Conservation (phyloP, 768 basidiomycete species). For the Serendipita vermifera region DNA sequence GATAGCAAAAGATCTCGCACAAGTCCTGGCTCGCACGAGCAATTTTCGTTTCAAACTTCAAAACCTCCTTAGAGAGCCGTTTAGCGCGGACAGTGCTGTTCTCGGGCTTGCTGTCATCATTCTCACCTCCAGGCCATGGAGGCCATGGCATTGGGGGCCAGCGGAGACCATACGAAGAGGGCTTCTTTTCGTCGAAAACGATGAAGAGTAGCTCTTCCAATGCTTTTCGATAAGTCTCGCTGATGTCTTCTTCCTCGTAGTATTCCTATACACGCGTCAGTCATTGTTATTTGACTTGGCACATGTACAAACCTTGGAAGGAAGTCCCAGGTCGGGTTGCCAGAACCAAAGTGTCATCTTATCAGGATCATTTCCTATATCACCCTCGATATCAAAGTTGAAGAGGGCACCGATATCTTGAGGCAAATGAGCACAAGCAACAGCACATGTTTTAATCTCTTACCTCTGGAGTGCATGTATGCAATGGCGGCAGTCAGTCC, state of each 20-base stretch:
- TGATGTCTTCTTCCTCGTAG: slow-evolving; percentile 60
- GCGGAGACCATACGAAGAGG: slow-evolving; percentile 10
- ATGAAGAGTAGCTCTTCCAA: slow-evolving; percentile 52
- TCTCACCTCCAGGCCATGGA: slow-evolving; percentile 60
- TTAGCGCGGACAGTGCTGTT: slow-evolving; percentile 44
- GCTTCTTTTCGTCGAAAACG: slow-evolving; percentile 39
- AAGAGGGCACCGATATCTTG: slow-evolving; percentile 69
- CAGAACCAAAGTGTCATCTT: slow-evolving; percentile 75
- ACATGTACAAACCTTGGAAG: slow-evolving; percentile 51
- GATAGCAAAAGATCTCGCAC: slow-evolving; percentile 28
- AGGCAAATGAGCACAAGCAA: slow-evolving; percentile 8
- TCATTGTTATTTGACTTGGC: background rate
- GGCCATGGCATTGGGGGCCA: slow-evolving; percentile 21
- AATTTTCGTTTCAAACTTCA: slow-evolving; percentile 65
- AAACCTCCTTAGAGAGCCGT: slow-evolving; percentile 54
- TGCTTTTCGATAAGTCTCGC: slow-evolving; percentile 56
- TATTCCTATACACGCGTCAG: slow-evolving; percentile 48
- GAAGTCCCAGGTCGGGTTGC: slow-evolving; percentile 69
- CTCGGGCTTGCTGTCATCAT: slow-evolving; percentile 40
- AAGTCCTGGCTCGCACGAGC: slow-evolving; percentile 71
- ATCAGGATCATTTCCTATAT: slow-evolving; percentile 75
- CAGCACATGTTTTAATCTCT: slow-evolving; percentile 14
- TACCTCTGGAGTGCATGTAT: slow-evolving; percentile 78
- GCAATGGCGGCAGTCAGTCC: slow-evolving; percentile 74
- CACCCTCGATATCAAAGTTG: slow-evolving; percentile 75